Percentiles rank a stretch among this genome's conserved stretches.
These are phyloP conservation scores for Linaria vulgaris DNA, from an alignment of 257 asterid species.

Conservation along the genomic window DNA sequence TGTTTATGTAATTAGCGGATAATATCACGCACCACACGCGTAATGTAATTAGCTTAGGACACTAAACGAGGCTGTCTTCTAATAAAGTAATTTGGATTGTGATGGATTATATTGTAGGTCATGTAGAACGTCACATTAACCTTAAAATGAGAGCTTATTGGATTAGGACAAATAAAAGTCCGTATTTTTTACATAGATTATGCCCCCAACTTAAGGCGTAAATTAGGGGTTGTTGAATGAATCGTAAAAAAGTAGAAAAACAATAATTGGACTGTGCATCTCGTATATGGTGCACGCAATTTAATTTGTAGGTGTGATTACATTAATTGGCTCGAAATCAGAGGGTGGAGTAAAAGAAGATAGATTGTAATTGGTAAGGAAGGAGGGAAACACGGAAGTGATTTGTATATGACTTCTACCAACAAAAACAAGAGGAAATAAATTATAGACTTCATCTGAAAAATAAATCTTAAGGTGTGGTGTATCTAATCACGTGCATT, in stretches of 20 bases:
- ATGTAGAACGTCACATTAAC: constrained; percentile 12
- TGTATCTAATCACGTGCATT: too few species aligned
- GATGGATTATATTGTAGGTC: background rate
- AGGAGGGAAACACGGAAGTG: constrained; percentile 47
- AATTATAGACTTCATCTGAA: too few species aligned
- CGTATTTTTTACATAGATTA: constrained; percentile 26
- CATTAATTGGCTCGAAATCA: constrained; percentile 24
- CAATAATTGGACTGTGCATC: background rate
- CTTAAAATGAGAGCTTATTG: constrained; percentile 29
- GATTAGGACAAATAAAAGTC: constrained; percentile 18
- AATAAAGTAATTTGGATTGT: background rate
- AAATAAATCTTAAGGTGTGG: too few species aligned
- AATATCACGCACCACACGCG: background rate
- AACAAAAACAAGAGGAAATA: constrained; percentile 7
- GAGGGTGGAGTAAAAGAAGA: constrained; percentile 1
- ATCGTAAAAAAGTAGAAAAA: constrained; percentile 17
- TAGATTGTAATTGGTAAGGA: constrained; percentile 25
- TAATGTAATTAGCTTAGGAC: background rate
- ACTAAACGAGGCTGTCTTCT: background rate
- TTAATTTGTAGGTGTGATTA: background rate
- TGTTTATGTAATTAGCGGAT: constrained; percentile 7
- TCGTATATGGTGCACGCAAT: background rate
- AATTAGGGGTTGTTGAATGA: constrained; percentile 34
- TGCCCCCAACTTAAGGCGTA: constrained; percentile 45
- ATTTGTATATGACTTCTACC: constrained; percentile 20